Evolutionary conservation across 2,329 filamentous ascomycete genomes (phyloP).

Genomic region (Colletotrichum zoysiae): DNA sequence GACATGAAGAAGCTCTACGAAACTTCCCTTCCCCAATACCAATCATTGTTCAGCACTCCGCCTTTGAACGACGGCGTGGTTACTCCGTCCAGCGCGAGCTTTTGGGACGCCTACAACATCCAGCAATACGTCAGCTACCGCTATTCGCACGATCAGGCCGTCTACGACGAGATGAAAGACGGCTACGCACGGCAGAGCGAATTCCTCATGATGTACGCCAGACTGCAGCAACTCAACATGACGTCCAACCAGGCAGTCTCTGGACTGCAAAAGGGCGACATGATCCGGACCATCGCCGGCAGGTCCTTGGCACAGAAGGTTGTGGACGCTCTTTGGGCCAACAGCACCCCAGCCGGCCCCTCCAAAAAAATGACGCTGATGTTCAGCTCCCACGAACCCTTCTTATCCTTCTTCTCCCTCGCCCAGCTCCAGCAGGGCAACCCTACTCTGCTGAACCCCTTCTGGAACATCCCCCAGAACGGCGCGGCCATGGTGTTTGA

Average conservation of each 20-base stretch:
- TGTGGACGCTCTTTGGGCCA: conserved; percentile 56
- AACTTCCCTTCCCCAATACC: conserved; percentile 57
- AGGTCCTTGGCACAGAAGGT: conserved; percentile 63
- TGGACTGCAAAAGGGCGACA: conserved; percentile 52
- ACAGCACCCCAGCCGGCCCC: conserved; percentile 55
- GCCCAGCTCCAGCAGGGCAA: conserved; percentile 60
- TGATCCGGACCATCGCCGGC: conserved; percentile 64
- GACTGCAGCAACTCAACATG: conserved; percentile 71
- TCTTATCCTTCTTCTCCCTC: conserved; percentile 67
- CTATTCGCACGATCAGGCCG: conserved; percentile 63
- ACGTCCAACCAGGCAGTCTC: conserved; percentile 72
- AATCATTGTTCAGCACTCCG: conserved; percentile 53
- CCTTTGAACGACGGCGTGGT: conserved; percentile 55
- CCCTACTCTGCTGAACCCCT: conserved; percentile 61
- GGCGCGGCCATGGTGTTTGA: conserved; percentile 84
- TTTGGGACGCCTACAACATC: conserved; percentile 64
- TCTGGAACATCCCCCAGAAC: conserved; percentile 68
- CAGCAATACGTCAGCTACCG: conserved; percentile 69
- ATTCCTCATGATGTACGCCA: conserved; percentile 74
- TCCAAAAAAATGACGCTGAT: conserved; percentile 64
- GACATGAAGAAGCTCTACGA: conserved; percentile 46
- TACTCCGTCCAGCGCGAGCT: conserved; percentile 52
- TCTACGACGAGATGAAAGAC: conserved; percentile 53
- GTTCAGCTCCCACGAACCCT: conserved; percentile 67
- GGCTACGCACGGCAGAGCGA: conserved; percentile 52